Conservation (phyloP, 2,329 filamentous ascomycete genomes). For the Alternaria ventricosa region DNA sequence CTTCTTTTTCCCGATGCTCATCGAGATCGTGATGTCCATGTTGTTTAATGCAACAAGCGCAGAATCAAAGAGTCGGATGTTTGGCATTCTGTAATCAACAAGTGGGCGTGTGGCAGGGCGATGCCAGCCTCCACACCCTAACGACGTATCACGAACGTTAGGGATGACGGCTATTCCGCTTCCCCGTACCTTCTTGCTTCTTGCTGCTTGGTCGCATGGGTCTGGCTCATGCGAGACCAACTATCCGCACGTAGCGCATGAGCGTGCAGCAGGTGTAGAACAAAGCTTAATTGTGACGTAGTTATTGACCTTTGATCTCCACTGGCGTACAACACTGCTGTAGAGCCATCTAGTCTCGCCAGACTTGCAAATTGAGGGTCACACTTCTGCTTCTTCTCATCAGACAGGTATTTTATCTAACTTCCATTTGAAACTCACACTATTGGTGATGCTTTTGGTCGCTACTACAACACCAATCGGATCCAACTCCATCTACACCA, state of each 20-base stretch:
- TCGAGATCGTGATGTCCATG: background rate
- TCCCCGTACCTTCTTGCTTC: background rate
- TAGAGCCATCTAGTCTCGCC: background rate
- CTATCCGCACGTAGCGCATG: background rate
- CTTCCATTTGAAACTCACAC: background rate
- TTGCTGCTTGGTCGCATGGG: background rate
- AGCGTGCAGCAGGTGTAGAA: background rate
- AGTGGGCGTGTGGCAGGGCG: background rate
- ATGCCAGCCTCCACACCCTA: background rate
- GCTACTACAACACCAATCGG: background rate
- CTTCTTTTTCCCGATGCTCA: conserved; percentile 10
- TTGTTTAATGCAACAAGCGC: background rate
- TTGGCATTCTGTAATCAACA: background rate
- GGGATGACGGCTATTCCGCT: background rate
- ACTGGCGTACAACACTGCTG: background rate
- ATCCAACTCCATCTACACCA: background rate
- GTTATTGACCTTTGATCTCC: background rate
- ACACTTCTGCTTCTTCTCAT: background rate
- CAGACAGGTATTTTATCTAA: background rate
- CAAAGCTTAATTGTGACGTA: background rate
- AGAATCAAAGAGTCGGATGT: background rate
- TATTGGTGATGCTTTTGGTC: background rate
- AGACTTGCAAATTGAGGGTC: background rate
- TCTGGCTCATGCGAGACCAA: background rate
- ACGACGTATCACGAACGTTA: background rate